Evolutionary conservation across 2,329 filamentous ascomycete genomes (phyloP).

Genomic region (Penicillium olsonii): DNA sequence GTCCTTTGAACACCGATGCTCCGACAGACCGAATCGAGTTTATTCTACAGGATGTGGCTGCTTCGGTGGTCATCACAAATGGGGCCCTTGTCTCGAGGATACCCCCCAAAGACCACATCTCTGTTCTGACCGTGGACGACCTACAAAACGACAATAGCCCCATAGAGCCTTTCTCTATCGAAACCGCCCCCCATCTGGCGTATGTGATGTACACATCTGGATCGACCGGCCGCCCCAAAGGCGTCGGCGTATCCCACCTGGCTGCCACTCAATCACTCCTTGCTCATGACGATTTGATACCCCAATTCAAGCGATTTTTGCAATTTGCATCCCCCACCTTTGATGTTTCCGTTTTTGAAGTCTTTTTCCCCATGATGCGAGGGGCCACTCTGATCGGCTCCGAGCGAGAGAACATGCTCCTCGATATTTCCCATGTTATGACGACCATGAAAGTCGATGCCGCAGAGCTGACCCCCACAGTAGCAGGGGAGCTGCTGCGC

Average conservation of each 20-base stretch:
- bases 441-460: constrained; percentile 71
- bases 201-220: constrained; percentile 96
- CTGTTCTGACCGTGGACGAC: constrained; percentile 26
- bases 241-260: constrained; percentile 76
- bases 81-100: constrained; percentile 23
- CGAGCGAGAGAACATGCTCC: constrained; percentile 68
- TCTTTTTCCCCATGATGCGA: constrained; percentile 81
- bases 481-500: constrained; percentile 74
- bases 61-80: constrained; percentile 68
- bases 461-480: constrained; percentile 85
- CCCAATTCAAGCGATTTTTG: constrained; percentile 74
- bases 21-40: constrained; percentile 77
- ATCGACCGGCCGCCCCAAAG: constrained; percentile 86
- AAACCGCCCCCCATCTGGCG: constrained; percentile 54
- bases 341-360: constrained; percentile 92
- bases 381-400: constrained; percentile 73
- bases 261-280: constrained; percentile 80
- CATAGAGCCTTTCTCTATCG: constrained; percentile 3
- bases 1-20: constrained; percentile 76
- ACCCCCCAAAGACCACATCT: constrained; percentile 19
- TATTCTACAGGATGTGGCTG: constrained; percentile 75
- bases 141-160: constrained; percentile 9
- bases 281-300: constrained; percentile 77
- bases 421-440: constrained; percentile 71
- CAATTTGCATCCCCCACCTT: constrained; percentile 93